Base-by-base conservation (phyloP, 345 rosid genomes). In the thale cress (Arabidopsis thaliana) region DNA sequence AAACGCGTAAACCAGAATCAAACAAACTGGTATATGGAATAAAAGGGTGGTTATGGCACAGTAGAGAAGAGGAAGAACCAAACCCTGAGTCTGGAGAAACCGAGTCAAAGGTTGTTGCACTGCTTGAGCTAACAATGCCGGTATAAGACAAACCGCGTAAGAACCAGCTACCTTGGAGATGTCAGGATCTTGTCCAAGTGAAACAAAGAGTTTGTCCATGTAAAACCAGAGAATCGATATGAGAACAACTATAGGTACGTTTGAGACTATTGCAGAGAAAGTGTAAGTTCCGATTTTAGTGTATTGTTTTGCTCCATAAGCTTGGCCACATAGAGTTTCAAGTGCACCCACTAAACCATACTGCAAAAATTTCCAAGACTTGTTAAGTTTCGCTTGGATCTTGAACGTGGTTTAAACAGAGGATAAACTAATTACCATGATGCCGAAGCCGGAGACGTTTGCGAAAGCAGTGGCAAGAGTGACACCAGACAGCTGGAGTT, bases 321-420 rank as follows among this genome's bases (percentile, higher is more conserved):
- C 76, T 70, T 77, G 80, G 2, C 80, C 80, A 70, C 80, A 69
- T 3, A 71, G 66, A 16, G 76, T 71, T 64, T 77, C 80, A 20
- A 77, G 76, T 55, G 72, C 80, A 77, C 80, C 71, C 0, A 40
- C 76, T 64, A 63, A 61, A 6, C 80, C 76, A 45, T 0, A 62
- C 70, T 76, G 30, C 40, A 58, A 5, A 24, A 37, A 34, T 2
- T 32, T 65, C 33, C 58, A 49, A 65, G 45, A 36, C 6, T 12
- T 20, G 20, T 16, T 37, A n/a, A 59, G 12, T 33, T 14, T 57
- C 2, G 33, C 10, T 30, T 56, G 5, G 60, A 56, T 55, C 59
- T 14, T 56, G 40, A 23, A 14, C 32, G 30, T 32, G 22, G 59
- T 53, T 3, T 48, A 5, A 55, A 55, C 5, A 30, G 11, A 56